Evolutionary conservation across 2,329 filamentous ascomycete genomes (phyloP).

Genomic region (Aspergillus sp.): DNA sequence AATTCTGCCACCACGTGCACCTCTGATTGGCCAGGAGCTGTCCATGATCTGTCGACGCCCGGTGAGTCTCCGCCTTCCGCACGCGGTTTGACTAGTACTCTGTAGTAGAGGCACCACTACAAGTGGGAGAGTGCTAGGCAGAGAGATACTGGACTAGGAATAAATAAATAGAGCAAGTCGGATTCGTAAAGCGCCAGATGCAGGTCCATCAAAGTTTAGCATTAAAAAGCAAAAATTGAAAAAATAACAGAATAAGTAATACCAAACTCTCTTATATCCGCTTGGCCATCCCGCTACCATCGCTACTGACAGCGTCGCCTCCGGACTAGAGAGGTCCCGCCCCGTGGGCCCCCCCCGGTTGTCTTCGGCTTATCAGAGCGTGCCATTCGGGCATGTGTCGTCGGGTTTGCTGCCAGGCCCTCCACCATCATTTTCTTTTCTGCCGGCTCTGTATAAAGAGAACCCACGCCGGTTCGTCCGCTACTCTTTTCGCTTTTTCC

Average conservation of each 20-base stretch:
- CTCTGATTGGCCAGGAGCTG: constrained; percentile 1
- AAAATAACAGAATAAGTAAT: not conserved
- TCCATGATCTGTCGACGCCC: not conserved
- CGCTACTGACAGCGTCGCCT: not conserved
- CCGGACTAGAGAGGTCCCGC: not conserved
- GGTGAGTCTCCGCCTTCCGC: not conserved
- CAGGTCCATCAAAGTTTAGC: no score
- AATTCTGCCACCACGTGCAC: constrained; percentile 4
- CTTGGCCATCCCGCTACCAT: not conserved
- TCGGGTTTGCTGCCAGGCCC: not conserved
- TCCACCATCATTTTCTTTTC: not conserved
- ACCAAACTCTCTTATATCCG: no score
- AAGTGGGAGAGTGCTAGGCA: not conserved
- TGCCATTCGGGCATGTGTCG: constrained; percentile 1
- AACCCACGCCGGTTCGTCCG: no score
- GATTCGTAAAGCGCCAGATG: no score
- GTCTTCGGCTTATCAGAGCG: constrained; percentile 1
- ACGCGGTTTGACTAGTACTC: not conserved
- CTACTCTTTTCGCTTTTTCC: no score
- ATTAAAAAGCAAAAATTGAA: not conserved
- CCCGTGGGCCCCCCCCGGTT: not conserved
- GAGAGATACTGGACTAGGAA: not conserved
- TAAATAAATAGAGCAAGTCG: no score
- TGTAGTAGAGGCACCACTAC: not conserved
- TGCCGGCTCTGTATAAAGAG: not conserved